phyloP scores from a whole-genome alignment of 176 grass and related monocot genomes.

The Oryza brachyantha region DNA sequence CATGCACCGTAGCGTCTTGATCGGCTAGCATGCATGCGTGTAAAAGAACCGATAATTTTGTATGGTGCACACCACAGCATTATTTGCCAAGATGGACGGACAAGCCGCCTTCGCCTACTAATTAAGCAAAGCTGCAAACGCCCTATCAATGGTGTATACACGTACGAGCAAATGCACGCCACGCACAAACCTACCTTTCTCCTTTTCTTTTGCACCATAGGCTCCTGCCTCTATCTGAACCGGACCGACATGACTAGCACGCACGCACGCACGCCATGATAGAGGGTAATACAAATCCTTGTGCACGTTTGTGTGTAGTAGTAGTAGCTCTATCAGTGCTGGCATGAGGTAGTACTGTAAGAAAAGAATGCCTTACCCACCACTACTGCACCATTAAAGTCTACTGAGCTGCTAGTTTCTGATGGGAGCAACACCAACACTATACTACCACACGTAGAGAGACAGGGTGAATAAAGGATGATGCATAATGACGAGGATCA shows the following conservation, averaged over 20 bases:
- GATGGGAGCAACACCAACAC: slow-evolving; percentile 26
- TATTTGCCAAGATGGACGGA: background rate
- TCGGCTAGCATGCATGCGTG: background rate
- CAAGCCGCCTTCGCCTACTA: no score
- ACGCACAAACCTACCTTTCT: background rate
- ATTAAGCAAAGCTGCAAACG: background rate
- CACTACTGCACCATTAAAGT: slow-evolving; percentile 26
- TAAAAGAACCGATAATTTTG: background rate
- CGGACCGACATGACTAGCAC: background rate
- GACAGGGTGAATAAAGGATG: slow-evolving; percentile 51
- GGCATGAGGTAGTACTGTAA: background rate
- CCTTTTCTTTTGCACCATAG: background rate
- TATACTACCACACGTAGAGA: slow-evolving; percentile 7
- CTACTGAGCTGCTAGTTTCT: background rate
- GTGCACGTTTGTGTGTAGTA: background rate
- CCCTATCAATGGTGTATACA: background rate
- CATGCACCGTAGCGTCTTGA: background rate
- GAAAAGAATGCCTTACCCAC: slow-evolving; percentile 39
- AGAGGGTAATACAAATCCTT: background rate
- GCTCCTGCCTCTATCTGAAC: background rate
- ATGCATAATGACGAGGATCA: slow-evolving; percentile 45
- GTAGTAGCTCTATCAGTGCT: background rate
- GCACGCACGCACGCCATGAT: background rate
- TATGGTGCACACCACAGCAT: background rate
- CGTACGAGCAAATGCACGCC: background rate